Base-by-base conservation (phyloP, 352 stramenopile genomes). In the Globisporangium lucens region DNA sequence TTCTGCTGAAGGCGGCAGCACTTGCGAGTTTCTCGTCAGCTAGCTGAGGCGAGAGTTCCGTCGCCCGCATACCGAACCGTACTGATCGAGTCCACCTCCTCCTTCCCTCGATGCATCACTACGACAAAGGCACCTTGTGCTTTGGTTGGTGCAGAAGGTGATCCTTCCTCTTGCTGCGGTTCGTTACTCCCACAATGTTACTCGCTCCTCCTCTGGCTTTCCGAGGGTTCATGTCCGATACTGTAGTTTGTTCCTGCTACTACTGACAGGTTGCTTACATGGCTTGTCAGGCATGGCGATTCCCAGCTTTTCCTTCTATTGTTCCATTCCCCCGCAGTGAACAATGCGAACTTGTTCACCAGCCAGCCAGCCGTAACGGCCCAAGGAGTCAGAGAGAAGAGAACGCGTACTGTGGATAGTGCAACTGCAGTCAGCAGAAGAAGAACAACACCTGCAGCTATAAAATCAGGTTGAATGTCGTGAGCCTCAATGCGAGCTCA, bases 341-440 rank as follows among this genome's bases (percentile, higher is more conserved):
- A 6, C 22, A 33, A 20, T 20, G 51, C 6, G 10, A 38, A 24
- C 27, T 22, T 38, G 22, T 4, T 52, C 46, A 52, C 46, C 41
- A 49, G 47, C 47, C 41, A 49, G 47, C 47, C 27, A 56, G 35
- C 22, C 17, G 51, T 56, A 56, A 56, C 51, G 51, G 24, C 24
- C 4, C 22, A 56, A 30, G 51, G 12, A 35, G 24, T 56, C 49
- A 56, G 6, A 17, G 24, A 30, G 10, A 56, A 17, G 22, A 22
- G 6, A 47, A n/a, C 24, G 27, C 52, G 7, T 58, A n/a, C 52
- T 38, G 27, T 58, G 52, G 52, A 58, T n/a, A 58, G 27, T 58
- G 52, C 52, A 58, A n/a, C 52, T 58, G 24, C 52, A 58, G 13
- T 58, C 52, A 58, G 27, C 43, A 51, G 43, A 22, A 51, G 43